Percentiles rank a stretch among this genome's conserved stretches.
phyloP scores from a whole-genome alignment of 805 yeast genomes.

The Naumovozyma dairenensis region DNA sequence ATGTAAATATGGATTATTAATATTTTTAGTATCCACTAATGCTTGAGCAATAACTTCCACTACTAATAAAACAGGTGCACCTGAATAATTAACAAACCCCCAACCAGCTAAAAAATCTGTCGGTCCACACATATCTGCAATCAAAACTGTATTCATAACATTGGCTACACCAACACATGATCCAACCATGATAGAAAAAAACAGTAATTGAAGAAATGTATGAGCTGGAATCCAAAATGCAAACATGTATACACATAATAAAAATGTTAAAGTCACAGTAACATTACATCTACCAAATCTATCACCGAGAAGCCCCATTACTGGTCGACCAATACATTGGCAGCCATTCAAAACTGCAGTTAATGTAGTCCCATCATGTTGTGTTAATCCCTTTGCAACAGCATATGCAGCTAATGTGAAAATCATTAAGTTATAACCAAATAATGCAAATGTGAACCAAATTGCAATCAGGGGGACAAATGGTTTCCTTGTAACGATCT shows the following conservation, averaged over 20 bases:
- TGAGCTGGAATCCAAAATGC: constrained; percentile 41
- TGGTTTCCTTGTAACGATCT: constrained; percentile 21
- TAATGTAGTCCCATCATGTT: constrained; percentile 35
- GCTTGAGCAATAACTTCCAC: constrained; percentile 50
- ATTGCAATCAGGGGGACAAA: constrained; percentile 28
- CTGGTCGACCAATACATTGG: constrained; percentile 42
- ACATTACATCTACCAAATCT: constrained; percentile 38
- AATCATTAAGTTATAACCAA: constrained; percentile 36
- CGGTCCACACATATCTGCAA: constrained; percentile 34
- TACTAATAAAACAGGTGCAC: constrained; percentile 31
- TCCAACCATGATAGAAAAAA: constrained; percentile 38
- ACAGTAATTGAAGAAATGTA: constrained; percentile 33
- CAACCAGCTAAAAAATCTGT: constrained; percentile 33
- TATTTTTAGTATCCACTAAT: constrained; percentile 25
- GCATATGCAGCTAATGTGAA: constrained; percentile 41
- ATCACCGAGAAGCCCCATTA: constrained; percentile 38
- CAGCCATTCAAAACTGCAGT: constrained; percentile 39
- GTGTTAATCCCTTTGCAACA: constrained; percentile 36
- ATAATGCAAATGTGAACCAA: constrained; percentile 31
- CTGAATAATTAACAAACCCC: constrained; percentile 27
- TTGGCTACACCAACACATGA: constrained; percentile 37
- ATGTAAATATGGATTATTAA: constrained; percentile 40
- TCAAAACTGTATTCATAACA: constrained; percentile 34
- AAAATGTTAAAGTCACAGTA: constrained; percentile 30
- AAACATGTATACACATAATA: constrained; percentile 33